Base-by-base conservation (phyloP, 2,329 filamentous ascomycete genomes). In the Microsporum ferrugineum region DNA sequence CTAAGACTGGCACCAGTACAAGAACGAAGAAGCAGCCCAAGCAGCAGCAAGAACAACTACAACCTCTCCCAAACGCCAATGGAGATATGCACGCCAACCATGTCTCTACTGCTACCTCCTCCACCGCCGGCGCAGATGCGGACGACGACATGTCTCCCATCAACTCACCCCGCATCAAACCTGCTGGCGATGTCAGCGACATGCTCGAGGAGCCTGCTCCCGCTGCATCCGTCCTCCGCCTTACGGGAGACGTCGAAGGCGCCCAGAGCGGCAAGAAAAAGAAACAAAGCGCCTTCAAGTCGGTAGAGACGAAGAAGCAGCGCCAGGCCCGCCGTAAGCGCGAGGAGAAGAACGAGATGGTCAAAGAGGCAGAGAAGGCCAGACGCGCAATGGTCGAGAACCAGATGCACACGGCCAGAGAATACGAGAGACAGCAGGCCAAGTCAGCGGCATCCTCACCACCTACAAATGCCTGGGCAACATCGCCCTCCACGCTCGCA, bases 261-360 rank as follows among this genome's bases (percentile, higher is more conserved):
- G 73, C 75, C 65, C 74, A 76, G 61, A 73, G 81, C 71, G 82
- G 86, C 76, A 78, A 82, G 64, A 85, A 86, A 75, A 55, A 55
- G 49, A 34, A 85, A 85, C 76, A 79, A 66, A 63, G 71, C 59
- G 84, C 86, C 77, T 79, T 83, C 65, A 85, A 89, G 73, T 81
- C 82, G 57, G 82, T 82, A 17, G 88, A 96, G 79, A 88, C 87
- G 23, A 96, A 96, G 87, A 96, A 96, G 80, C 89, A 95, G 78
- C 86, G 91, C 63, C 91, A 96, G 79, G 94, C 96, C 78, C 84
- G 87, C 67, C 85, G 88, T 78, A 96, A 96, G 84, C 85, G 83
- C 41, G 91, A 96, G 76, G 87, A 85, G 62, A 85, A 85, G 69
- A 94, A 89, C 80, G 79, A 80, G 34, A 80, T 83, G 61, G 85